Conservation (phyloP, 352 stramenopile species). For the Elongisporangium prolatum region DNA sequence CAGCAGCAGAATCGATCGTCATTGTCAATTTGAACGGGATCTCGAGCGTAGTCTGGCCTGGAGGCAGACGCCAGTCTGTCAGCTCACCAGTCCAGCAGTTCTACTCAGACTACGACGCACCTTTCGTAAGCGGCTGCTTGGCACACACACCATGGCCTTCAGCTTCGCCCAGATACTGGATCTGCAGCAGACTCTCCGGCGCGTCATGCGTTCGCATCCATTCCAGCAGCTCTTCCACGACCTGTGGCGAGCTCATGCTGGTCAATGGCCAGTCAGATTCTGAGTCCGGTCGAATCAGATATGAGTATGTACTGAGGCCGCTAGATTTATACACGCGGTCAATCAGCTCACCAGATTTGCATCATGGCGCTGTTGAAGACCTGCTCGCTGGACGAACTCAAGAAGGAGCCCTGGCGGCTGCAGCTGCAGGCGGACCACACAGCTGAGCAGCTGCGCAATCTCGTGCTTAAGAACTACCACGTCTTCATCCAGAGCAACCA, state of each 20-base stretch:
- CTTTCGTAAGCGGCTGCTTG: conserved; percentile 23
- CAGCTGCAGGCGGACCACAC: conserved; percentile 79
- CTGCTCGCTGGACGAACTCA: conserved; percentile 76
- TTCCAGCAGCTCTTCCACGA: conserved; percentile 23
- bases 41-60: conserved; percentile 36
- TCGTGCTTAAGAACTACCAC: conserved; percentile 88
- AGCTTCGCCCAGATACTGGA: conserved; percentile 30
- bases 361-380: conserved; percentile 31
- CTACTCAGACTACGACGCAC: not conserved
- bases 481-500: conserved; percentile 91
- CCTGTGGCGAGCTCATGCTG: conserved; percentile 20
- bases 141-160: conserved; percentile 53
- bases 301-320: not conserved
- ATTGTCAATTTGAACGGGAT: conserved; percentile 53
- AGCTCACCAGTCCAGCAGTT: not conserved
- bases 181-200: conserved; percentile 25
- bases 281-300: not conserved
- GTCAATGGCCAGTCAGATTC: not conserved
- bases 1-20: conserved; percentile 33
- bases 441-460: conserved; percentile 62
- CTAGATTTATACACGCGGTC: not conserved
- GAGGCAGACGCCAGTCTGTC: not conserved
- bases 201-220: conserved; percentile 31
- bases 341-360: conserved; percentile 3
- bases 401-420: conserved; percentile 81